Evolutionary conservation across 2,329 filamentous ascomycete species (phyloP).

Genomic region (Dactylellina haptotyla): DNA sequence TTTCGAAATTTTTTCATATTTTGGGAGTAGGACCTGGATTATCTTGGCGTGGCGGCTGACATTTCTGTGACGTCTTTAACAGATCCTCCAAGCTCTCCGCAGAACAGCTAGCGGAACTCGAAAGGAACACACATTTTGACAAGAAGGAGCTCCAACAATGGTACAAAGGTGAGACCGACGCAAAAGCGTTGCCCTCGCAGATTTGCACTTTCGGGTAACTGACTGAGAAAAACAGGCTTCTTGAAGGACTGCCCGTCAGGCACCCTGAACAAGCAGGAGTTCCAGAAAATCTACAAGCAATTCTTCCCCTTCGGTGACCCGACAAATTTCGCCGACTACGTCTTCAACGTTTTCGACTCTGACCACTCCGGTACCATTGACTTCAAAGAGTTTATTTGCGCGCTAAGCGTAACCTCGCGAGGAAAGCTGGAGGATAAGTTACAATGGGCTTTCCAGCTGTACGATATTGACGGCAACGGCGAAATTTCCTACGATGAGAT

Average conservation of each 20-base stretch:
- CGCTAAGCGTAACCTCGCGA: conserved; percentile 92
- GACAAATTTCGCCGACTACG: conserved; percentile 96
- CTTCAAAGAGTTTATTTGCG: conserved; percentile 99
- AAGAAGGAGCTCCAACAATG: conserved; percentile 99
- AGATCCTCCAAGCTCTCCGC: conserved; percentile 99
- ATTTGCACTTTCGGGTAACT: neutral
- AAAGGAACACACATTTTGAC: conserved; percentile 97
- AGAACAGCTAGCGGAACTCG: conserved; percentile 92
- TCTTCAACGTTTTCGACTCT: conserved; percentile 98
- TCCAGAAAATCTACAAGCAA: conserved; percentile 99
- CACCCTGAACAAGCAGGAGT: conserved; percentile 97
- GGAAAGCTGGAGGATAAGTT: conserved; percentile 99
- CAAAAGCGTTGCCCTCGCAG: neutral
- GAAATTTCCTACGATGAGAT: conserved; percentile 99
- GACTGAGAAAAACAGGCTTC: conserved; percentile 74
- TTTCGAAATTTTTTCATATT: neutral
- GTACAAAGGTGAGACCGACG: conserved; percentile 86
- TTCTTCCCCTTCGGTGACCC: conserved; percentile 99
- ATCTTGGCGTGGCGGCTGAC: neutral
- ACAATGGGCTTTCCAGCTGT: conserved; percentile 98
- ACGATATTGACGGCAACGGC: conserved; percentile 98
- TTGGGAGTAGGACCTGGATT: neutral
- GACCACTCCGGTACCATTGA: conserved; percentile 98
- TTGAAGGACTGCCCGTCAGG: conserved; percentile 97
- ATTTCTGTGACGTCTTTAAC: conserved; percentile 26